Evolutionary conservation across 2,329 filamentous ascomycete species (phyloP), one percentile per base, ranked within the genome.

Genomic region (Paecilomyces sp.): DNA sequence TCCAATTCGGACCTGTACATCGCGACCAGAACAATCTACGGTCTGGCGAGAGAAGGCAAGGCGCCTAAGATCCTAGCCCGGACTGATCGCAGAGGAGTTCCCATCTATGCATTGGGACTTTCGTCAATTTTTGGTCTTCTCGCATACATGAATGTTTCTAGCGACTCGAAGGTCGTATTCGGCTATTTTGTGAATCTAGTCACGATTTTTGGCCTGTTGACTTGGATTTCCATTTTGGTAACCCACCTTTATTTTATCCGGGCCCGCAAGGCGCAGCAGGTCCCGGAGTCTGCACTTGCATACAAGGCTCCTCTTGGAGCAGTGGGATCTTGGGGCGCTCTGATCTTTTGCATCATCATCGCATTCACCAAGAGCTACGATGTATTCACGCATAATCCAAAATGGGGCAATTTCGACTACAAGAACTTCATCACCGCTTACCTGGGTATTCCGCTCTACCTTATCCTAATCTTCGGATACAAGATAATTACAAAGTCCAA

Each of bases 341-440:
- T 92, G 1, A 76, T 81, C 69, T 85, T 91, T 76, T 90, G 87
- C 75, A 80, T 82, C 68, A 70, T 93, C 31, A 88, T 93, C 61
- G 83, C 87, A 2, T 70, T 93, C 59, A 92, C 89, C 70, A 93
- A 92, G 82, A 92, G 90, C 79, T 92, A 86, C 75, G 80, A 82
- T 58, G 86, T 88, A 58, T 92, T 92, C 72, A 78, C 85, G 9
- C 74, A 68, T 60, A 68, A 64, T 25, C 57, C 70, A 68, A 67
- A 73, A 65, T 77, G 80, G 57, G 79, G 79, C 58, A 77, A 77
- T 53, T 89, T 89, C 63, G 83, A 88, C 71, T 88, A 88, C 78
- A 85, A 87, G 78, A 86, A 83, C 66, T 91, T 91, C 74, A 83
- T 91, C 71, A 90, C 86, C 1, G 87, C 86, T 41, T 91, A 91